Base-by-base conservation (phyloP, 2,329 filamentous ascomycete species). In the Madurella fahalii region DNA sequence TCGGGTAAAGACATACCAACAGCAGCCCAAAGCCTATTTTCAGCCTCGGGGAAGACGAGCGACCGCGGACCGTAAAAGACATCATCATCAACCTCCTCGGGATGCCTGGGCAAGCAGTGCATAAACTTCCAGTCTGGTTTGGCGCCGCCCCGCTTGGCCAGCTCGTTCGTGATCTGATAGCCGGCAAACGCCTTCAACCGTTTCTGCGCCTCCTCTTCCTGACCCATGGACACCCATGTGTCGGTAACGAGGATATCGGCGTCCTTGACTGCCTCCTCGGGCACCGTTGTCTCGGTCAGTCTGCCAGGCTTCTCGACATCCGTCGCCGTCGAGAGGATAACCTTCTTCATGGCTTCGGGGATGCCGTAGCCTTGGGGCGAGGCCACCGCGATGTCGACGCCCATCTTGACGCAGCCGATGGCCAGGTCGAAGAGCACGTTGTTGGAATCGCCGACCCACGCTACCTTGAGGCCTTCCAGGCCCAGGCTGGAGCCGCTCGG, bases 201-300 rank as follows among this genome's bases (percentile, higher is more conserved):
- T 77, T 87, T 87, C 62, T 85, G 78, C 40, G 84, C 79, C 72
- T 99, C 94, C 53, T 83, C 83, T 72, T 99, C 94, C 72, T 97
- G 93, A 45, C 94, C 94, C 94, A 99, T 99, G 1, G 90, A 95
- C 32, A 99, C 83, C 94, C 94, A 99, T 1, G 94, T 99, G 67
- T 99, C 94, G 1, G 94, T 99, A 18, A 97, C 91, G 54, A 99
- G 77, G 50, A 97, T 81, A 69, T 99, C 87, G 2, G 94, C 93
- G 60, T 86, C 77, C 74, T 89, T 89, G 67, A 96, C 84, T 5
- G 81, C 94, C 66, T 95, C 89, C 68, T 94, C 89, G 0, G 93
- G 94, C 1, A 87, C 76, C 18, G 79, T 87, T 0, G 90, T 95
- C 72, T 95, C 87, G 5, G 74, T 75, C 34, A 96, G 77, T 63